Percentiles rank a stretch among this genome's conserved stretches.
These are phyloP conservation scores for Ustilago xerochloae DNA, from an alignment of 1,284 basidiomycete genomes.

Conservation along the genomic window DNA sequence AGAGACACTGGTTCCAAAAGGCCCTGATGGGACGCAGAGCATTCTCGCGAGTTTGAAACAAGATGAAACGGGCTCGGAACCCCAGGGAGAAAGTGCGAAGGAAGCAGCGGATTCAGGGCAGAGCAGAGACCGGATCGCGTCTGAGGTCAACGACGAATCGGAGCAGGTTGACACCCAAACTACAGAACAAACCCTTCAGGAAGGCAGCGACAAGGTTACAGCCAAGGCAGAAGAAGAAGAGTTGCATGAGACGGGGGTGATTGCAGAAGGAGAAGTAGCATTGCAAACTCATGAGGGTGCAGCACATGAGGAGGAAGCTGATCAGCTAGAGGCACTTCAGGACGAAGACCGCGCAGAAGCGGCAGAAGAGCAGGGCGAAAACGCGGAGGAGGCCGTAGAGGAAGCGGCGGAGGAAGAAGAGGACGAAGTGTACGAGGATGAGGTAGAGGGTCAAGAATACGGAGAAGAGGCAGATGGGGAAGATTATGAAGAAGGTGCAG, in stretches of 20 bases:
- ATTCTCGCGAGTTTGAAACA: too few relatives aligned
- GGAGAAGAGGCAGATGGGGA: slow-evolving; percentile 10
- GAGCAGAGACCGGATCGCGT: not conserved
- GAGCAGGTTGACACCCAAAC: not conserved
- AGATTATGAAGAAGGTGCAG: slow-evolving; percentile 7
- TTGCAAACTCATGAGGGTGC: not conserved
- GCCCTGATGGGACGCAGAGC: too few relatives aligned
- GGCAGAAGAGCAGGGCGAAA: not conserved
- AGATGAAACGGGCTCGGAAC: too few relatives aligned
- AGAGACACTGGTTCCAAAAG: too few relatives aligned
- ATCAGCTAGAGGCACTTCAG: slow-evolving; percentile 3
- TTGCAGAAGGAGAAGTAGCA: not conserved
- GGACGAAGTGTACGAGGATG: slow-evolving; percentile 11
- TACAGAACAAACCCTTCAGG: not conserved
- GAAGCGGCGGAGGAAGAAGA: slow-evolving; percentile 7
- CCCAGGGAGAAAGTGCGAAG: not conserved
- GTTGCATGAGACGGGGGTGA: not conserved
- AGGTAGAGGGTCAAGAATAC: not conserved
- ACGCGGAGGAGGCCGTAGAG: slow-evolving; percentile 2
- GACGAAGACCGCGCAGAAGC: slow-evolving; percentile 14
- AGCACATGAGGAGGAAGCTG: not conserved
- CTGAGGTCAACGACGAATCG: not conserved
- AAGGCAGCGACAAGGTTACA: not conserved
- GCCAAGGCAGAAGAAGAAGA: not conserved
- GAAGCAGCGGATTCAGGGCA: not conserved